phyloP scores from a whole-genome alignment of 2,329 filamentous ascomycete species.

The Neopestalotiopsis clavispora region DNA sequence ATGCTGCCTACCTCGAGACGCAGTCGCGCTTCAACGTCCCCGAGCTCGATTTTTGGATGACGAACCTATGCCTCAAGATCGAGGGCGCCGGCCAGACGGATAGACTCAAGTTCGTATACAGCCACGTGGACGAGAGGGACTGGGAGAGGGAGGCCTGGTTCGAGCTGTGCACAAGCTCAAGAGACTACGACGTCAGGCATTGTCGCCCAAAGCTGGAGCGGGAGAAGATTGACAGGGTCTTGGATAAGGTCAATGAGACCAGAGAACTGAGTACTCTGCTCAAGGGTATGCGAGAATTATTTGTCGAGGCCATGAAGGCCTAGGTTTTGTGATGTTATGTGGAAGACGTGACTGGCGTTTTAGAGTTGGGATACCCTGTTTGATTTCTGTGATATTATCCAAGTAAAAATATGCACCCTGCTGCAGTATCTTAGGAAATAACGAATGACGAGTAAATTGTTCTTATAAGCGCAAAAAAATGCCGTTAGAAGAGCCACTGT shows the following conservation, averaged over 20 bases:
- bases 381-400: not conserved
- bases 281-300: conserved; percentile 83
- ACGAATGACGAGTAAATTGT: not conserved
- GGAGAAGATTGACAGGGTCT: conserved; percentile 76
- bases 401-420: not conserved
- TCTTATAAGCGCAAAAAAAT: not conserved
- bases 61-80: conserved; percentile 85
- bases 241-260: conserved; percentile 82
- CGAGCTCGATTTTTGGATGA: conserved; percentile 95
- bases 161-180: conserved; percentile 79
- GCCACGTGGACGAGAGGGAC: conserved; percentile 82
- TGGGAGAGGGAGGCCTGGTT: conserved; percentile 94
- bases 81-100: conserved; percentile 87
- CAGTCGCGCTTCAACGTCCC: conserved; percentile 90
- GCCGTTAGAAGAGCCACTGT: not conserved
- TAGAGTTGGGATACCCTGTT: not conserved
- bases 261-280: conserved; percentile 74
- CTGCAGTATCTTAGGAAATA: not conserved
- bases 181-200: conserved; percentile 85
- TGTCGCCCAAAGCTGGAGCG: conserved; percentile 82
- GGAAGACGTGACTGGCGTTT: not conserved
- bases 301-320: conserved; percentile 68
- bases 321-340: conserved; percentile 25
- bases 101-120: conserved; percentile 87
- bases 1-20: conserved; percentile 76